Evolutionary conservation across 1,284 basidiomycete species (phyloP).

Genomic region (Moesziomyces globuligerus): DNA sequence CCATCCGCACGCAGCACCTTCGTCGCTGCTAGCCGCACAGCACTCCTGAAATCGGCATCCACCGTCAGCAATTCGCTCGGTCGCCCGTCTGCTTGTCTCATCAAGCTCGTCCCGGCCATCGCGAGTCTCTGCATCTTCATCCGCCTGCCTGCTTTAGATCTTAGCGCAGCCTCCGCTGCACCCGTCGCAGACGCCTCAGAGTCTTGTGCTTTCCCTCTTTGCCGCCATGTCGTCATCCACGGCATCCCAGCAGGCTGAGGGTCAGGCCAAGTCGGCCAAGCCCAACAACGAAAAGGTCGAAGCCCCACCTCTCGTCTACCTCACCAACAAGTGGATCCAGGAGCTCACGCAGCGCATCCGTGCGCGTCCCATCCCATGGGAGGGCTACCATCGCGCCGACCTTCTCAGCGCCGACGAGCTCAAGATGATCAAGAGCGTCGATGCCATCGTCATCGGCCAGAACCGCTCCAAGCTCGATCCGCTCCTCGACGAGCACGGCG

Average conservation of each 20-base stretch:
- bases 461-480: conserved; percentile 88
- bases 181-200: no score
- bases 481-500: conserved; percentile 67
- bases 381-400: conserved; percentile 95
- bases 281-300: conserved; percentile 25
- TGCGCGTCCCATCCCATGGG: conserved; percentile 93
- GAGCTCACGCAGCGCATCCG: conserved; percentile 87
- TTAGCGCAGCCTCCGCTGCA: no score
- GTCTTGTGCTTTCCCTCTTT: no score
- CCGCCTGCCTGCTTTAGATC: no score
- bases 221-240: neutral
- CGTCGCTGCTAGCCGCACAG: no score
- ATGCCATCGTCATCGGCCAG: conserved; percentile 91
- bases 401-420: conserved; percentile 89
- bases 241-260: conserved; percentile 5
- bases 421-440: conserved; percentile 73
- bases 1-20: neutral
- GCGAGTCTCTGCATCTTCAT: no score
- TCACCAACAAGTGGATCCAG: conserved; percentile 87
- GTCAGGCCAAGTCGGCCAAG: conserved; percentile 11
- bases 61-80: no score
- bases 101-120: no score
- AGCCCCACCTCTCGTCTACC: conserved; percentile 76
- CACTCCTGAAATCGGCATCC: neutral
- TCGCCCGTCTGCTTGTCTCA: no score